phyloP scores from a whole-genome alignment of 1,284 basidiomycete species.

The Naganishia sp. region DNA sequence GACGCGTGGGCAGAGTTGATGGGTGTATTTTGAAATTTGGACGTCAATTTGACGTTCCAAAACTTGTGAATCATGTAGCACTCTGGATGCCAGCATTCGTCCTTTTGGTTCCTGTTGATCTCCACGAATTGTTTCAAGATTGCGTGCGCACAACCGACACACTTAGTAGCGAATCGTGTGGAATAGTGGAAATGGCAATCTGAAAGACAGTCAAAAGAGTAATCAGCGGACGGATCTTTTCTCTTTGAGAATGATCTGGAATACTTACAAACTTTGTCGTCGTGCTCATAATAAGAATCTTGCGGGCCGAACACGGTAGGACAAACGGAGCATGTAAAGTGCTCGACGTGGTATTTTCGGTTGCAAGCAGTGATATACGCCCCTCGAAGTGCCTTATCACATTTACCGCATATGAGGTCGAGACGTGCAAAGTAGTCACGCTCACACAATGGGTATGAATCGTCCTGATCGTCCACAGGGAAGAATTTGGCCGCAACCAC shows the following conservation, averaged over 20 bases:
- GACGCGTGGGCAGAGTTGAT: conserved; percentile 60
- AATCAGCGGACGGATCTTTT: conserved; percentile 20
- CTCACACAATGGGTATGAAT: conserved; percentile 90
- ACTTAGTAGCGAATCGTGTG: conserved; percentile 96
- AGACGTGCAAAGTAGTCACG: conserved; percentile 95
- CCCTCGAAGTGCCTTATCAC: conserved; percentile 86
- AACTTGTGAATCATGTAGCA: conserved; percentile 99
- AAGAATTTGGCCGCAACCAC: conserved; percentile 99
- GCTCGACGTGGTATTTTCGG: conserved; percentile 99
- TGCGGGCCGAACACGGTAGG: conserved; percentile 94
- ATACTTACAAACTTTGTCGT: conserved; percentile 68
- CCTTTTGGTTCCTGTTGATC: conserved; percentile 95
- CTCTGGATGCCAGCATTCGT: conserved; percentile 99
- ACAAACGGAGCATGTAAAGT: conserved; percentile 98
- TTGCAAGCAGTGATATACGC: conserved; percentile 99
- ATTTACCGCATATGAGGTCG: conserved; percentile 95
- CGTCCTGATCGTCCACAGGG: conserved; percentile 74
- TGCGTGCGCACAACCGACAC: conserved; percentile 95
- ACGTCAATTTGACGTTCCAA: conserved; percentile 97
- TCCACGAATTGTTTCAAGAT: conserved; percentile 99
- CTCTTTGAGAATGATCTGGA: no score
- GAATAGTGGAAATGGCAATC: conserved; percentile 97
- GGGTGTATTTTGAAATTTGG: conserved; percentile 60
- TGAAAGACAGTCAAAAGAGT: conserved; percentile 33
- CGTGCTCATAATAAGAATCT: conserved; percentile 99